These are phyloP conservation scores for Lepidium sativum DNA, from an alignment of 345 rosid species.

Conservation along the genomic window DNA sequence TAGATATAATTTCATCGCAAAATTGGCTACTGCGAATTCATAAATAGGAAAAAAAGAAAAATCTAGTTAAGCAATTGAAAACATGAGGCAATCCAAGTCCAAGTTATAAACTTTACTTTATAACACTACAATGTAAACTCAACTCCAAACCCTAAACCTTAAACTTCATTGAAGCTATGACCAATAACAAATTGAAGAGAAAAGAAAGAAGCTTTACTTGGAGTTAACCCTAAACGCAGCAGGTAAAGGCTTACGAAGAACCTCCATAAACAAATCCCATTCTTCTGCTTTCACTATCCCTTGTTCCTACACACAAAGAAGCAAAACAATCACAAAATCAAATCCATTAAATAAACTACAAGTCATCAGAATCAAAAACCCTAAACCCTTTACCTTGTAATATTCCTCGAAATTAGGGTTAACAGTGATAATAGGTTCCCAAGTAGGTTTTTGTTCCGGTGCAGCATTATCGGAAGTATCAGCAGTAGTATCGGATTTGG, in stretches of 20 bases:
- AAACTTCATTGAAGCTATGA: not conserved
- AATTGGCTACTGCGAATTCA: slow-evolving; percentile 72
- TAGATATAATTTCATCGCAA: slow-evolving; percentile 51
- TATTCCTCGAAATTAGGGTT: slow-evolving; percentile 77
- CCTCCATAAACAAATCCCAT: slow-evolving; percentile 63
- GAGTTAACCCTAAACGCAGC: slow-evolving; percentile 89
- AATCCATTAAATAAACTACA: not conserved
- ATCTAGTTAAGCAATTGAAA: not conserved
- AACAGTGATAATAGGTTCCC: slow-evolving; percentile 43
- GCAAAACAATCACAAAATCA: not conserved
- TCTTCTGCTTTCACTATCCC: slow-evolving; percentile 62
- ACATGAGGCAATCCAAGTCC: not conserved
- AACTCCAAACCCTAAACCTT: slow-evolving; percentile 6
- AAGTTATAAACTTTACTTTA: not conserved
- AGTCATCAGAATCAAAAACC: not conserved
- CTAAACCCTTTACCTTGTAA: slow-evolving; percentile 55
- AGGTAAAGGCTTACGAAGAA: slow-evolving; percentile 74
- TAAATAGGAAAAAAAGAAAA: not conserved
- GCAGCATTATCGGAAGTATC: slow-evolving; percentile 27
- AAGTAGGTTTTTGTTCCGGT: slow-evolving; percentile 10
- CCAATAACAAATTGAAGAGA: not conserved
- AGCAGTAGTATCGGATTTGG: slow-evolving; percentile 46
- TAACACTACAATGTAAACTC: not conserved
- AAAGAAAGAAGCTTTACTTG: slow-evolving; percentile 28
- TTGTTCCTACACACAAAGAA: slow-evolving; percentile 46